phyloP scores from a whole-genome alignment of 2,329 filamentous ascomycete species.

The Intubia oerlemansii region DNA sequence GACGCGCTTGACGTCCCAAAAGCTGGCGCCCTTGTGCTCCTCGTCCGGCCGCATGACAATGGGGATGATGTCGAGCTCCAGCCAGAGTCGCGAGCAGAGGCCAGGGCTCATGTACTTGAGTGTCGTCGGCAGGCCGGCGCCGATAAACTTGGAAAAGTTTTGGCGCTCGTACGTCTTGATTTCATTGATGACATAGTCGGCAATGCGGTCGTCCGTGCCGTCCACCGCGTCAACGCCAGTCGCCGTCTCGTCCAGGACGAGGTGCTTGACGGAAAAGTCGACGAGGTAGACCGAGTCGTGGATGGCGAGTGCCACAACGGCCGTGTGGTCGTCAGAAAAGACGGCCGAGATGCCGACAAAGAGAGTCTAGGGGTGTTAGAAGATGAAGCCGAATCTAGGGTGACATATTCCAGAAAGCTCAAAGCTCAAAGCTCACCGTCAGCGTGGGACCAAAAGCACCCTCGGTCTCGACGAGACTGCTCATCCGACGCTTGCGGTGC shows the following conservation, averaged over 20 bases:
- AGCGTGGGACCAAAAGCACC: conserved; percentile 16
- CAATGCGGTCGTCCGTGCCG: conserved; percentile 24
- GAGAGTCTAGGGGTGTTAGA: conserved; percentile 22
- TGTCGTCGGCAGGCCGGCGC: conserved; percentile 43
- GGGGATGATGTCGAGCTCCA: conserved; percentile 55
- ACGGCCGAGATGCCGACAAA: conserved; percentile 41
- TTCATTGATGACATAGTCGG: conserved; percentile 35
- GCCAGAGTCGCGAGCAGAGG: conserved; percentile 52
- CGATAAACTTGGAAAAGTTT: conserved; percentile 54
- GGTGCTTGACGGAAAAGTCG: conserved; percentile 45
- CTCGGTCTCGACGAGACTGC: conserved; percentile 20
- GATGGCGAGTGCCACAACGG: conserved; percentile 43
- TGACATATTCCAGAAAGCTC: background rate
- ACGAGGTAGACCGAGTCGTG: conserved; percentile 57
- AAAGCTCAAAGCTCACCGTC: background rate
- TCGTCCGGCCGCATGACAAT: conserved; percentile 35
- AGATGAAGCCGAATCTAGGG: background rate
- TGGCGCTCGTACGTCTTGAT: conserved; percentile 38
- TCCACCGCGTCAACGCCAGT: too few species aligned
- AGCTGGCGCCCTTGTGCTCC: conserved; percentile 18
- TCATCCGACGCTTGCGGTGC: conserved; percentile 25
- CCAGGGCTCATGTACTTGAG: conserved; percentile 38
- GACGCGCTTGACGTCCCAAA: conserved; percentile 35
- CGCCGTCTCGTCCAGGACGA: conserved; percentile 25
- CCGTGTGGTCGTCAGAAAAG: conserved; percentile 24